Conservation (phyloP, 179 eudicot species). For the Vitellaria paradoxa region DNA sequence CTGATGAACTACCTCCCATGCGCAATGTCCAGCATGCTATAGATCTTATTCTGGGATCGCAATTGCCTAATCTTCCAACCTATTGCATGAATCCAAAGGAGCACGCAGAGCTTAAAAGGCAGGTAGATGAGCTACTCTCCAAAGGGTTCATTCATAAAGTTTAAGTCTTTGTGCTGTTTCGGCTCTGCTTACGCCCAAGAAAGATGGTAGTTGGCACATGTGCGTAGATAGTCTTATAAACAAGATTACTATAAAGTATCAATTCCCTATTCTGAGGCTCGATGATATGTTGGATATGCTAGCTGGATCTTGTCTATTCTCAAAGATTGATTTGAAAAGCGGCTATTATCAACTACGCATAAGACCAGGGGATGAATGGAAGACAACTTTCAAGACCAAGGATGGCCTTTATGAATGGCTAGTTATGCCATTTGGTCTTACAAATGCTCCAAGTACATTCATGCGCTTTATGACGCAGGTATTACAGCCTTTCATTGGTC, state of each 20-base stretch:
- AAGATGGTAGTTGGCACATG: background rate
- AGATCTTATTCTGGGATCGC: background rate
- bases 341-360: background rate
- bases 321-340: background rate
- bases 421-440: background rate
- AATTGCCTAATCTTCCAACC: constrained; percentile 5
- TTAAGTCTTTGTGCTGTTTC: background rate
- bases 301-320: background rate
- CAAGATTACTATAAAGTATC: background rate
- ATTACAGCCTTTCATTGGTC: background rate
- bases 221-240: constrained; percentile 4
- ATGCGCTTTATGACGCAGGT: constrained; percentile 6
- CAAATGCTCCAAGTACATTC: constrained; percentile 3
- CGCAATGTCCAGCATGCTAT: background rate
- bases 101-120: background rate
- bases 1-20: background rate
- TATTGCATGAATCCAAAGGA: background rate
- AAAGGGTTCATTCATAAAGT: background rate
- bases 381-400: constrained; percentile 5
- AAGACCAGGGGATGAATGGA: constrained; percentile 5
- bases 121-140: background rate
- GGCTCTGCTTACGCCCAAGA: background rate
- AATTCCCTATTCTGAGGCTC: background rate
- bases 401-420: background rate
- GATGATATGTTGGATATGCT: background rate